phyloP scores from a whole-genome alignment of 2,329 filamentous ascomycete species.

The Colletotrichum caudatum region DNA sequence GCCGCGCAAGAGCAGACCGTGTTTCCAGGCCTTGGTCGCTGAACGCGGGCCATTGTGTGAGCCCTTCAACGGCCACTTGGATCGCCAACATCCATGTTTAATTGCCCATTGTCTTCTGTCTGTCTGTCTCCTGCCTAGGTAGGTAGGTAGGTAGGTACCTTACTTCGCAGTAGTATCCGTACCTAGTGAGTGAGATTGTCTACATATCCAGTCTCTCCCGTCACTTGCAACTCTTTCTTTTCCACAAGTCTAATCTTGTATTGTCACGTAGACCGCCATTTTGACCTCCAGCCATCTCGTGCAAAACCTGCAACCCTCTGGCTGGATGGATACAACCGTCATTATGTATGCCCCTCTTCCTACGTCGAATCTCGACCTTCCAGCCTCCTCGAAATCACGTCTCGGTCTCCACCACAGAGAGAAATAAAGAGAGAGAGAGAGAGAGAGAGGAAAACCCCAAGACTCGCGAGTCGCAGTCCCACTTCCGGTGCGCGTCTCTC shows the following conservation, averaged over 20 bases:
- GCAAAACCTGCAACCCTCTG: conserved; percentile 20
- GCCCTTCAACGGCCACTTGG: conserved; percentile 12
- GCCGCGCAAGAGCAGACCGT: conserved; percentile 15
- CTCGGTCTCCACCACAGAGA: conserved; percentile 41
- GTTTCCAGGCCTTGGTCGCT: conserved; percentile 26
- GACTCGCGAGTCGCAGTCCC: conserved; percentile 25
- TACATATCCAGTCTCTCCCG: neutral
- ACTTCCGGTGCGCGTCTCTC: conserved; percentile 39
- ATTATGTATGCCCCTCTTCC: conserved; percentile 19
- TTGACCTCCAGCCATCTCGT: conserved; percentile 28
- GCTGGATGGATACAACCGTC: conserved; percentile 21
- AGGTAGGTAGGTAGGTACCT: no score
- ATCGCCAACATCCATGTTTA: conserved; percentile 14
- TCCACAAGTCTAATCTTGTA: neutral
- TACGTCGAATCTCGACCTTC: conserved; percentile 27
- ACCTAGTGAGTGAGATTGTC: neutral
- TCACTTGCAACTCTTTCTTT: conserved; percentile 2
- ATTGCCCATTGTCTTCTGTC: neutral
- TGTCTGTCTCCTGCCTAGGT: no score
- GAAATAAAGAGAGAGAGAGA: conserved; percentile 1
- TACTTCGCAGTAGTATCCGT: no score
- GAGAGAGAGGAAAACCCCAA: conserved; percentile 4
- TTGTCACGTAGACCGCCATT: conserved; percentile 24
- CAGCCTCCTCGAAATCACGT: conserved; percentile 44
- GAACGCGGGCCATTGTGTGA: conserved; percentile 25